Evolutionary conservation across 2,329 filamentous ascomycete species (phyloP).

Genomic region (Clarireedia hainanense): DNA sequence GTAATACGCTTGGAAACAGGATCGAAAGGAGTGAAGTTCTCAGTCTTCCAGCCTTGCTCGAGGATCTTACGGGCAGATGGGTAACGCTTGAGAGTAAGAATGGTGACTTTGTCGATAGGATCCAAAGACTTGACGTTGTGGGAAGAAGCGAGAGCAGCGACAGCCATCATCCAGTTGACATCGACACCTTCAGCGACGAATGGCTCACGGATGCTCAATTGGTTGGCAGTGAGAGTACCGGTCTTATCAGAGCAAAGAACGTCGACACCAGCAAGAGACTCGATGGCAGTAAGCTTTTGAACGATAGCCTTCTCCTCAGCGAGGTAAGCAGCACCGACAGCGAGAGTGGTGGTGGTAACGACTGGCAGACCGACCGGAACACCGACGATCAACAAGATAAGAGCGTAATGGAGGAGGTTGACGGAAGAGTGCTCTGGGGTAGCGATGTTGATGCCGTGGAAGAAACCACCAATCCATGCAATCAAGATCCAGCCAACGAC

Average conservation of each 20-base stretch:
- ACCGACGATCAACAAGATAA: constrained; percentile 69
- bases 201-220: constrained; percentile 69
- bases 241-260: constrained; percentile 79
- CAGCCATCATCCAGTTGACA: constrained; percentile 80
- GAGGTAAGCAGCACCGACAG: constrained; percentile 69
- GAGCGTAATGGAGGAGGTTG: constrained; percentile 60
- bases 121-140: constrained; percentile 74
- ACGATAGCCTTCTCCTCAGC: constrained; percentile 73
- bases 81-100: constrained; percentile 67
- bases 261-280: constrained; percentile 69
- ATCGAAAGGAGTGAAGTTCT: constrained; percentile 73
- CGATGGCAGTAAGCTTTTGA: constrained; percentile 72
- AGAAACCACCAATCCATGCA: constrained; percentile 74
- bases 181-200: constrained; percentile 70
- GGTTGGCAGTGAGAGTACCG: constrained; percentile 67
- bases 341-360: constrained; percentile 69
- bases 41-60: constrained; percentile 65
- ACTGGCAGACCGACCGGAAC: constrained; percentile 74
- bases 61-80: constrained; percentile 72
- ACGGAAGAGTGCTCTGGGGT: constrained; percentile 48
- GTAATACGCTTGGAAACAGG: constrained; percentile 76
- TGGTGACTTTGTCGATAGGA: constrained; percentile 73
- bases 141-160: constrained; percentile 67
- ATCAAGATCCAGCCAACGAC: constrained; percentile 72
- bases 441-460: constrained; percentile 58